Conservation (phyloP, 305 asterid genomes). For the Ajuga reptans region DNA sequence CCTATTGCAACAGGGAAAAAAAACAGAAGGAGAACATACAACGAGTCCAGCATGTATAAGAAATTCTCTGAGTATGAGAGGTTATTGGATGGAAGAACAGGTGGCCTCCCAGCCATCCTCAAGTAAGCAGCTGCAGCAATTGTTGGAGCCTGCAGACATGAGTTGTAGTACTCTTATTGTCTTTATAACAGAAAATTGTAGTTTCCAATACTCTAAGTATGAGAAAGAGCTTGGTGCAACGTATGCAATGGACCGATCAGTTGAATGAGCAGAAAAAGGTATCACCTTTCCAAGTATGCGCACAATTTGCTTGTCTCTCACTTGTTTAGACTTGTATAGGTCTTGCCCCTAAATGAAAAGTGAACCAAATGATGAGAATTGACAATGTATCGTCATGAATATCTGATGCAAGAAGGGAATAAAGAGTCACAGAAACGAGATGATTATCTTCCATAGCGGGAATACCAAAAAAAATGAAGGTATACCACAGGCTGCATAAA, state of each 20-base stretch:
- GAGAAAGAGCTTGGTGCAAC: neutral
- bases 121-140: constrained; percentile 95
- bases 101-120: constrained; percentile 93
- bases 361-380: neutral
- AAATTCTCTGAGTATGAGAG: constrained; percentile 43
- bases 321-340: constrained; percentile 76
- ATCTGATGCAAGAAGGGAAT: neutral
- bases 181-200: neutral
- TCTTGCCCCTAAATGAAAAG: constrained; percentile 68
- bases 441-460: neutral
- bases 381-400: neutral
- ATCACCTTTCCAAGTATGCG: constrained; percentile 91
- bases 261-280: neutral
- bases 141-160: constrained; percentile 73
- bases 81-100: constrained; percentile 83
- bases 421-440: neutral
- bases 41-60: constrained; percentile 92
- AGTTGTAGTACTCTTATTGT: constrained; percentile 18
- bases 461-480: neutral
- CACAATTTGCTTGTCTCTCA: constrained; percentile 87
- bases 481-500: constrained; percentile 4
- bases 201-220: neutral
- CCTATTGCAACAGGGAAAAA: neutral
- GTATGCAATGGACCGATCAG: neutral
- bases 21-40: constrained; percentile 44